Evolutionary conservation across 2,329 filamentous ascomycete species (phyloP), one percentile per base, ranked within the genome.

Genomic region (Cordyceps farinosa): DNA sequence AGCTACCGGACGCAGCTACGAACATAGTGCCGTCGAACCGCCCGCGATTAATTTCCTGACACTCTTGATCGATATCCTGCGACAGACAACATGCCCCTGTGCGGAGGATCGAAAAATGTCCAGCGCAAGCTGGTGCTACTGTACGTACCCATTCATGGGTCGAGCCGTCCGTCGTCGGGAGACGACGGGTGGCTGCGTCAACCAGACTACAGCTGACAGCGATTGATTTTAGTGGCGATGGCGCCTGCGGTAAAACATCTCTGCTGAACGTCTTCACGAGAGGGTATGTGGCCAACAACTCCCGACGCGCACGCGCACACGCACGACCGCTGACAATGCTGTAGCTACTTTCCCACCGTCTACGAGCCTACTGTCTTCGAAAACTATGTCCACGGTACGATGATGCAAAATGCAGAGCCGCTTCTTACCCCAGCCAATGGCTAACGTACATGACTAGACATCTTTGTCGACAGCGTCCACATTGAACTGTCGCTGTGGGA

Each of bases 331-430:
- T 64, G 57, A 63, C 63, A n/a, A 40, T 42, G 10, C 30, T 15
- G 47, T 70, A 94, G 91, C 67, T 97, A 97, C 78, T 99, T 99
- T 77, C 94, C 94, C 58, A 97, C 94, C 64, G 94, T 98, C 73
- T 98, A 98, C 80, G 93, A 98, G 78, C 95, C 95, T 61, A 99
- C 94, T 42, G 94, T 97, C 68, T 97, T 97, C 78, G 94, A 99
- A 77, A 99, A 99, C 79, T 99, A 98, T 78, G 94, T 99, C 67
- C 94, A 99, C 76, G 92, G 91, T 96, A 84, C 74, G 84, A 62
- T 7, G 27, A 27, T 10, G 10, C 29, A 29, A 45, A 22, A 53
- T 27, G 5, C 32, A 11, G 11, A 10, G 17, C 36, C 38, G 17
- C 32, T 53, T 27, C 7, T 45, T 30, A 30, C 40, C 48, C 30